Evolutionary conservation across 176 grass and related monocot species (phyloP).

Genomic region (Cymbopogon citratus): DNA sequence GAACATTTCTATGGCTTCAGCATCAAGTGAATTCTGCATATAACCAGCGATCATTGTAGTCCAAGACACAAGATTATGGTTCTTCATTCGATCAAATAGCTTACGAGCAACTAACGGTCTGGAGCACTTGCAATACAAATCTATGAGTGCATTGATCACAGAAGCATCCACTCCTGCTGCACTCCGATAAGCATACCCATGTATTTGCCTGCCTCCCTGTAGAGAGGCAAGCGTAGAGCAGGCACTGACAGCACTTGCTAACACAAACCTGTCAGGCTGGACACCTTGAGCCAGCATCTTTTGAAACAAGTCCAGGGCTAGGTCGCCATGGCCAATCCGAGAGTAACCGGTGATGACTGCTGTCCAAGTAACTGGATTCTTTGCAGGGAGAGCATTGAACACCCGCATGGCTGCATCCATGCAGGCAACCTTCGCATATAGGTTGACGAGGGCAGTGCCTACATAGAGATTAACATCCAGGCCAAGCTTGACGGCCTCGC

Average conservation of each 20-base stretch:
- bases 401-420: slow-evolving; percentile 44
- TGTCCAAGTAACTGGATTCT: slow-evolving; percentile 65
- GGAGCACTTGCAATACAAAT: slow-evolving; percentile 69
- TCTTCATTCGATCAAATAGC: slow-evolving; percentile 52
- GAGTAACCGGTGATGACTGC: slow-evolving; percentile 58
- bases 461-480: slow-evolving; percentile 42
- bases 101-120: slow-evolving; percentile 45
- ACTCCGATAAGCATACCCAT: slow-evolving; percentile 43
- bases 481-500: slow-evolving; percentile 33
- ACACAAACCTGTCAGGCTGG: slow-evolving; percentile 51
- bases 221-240: slow-evolving; percentile 52
- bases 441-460: slow-evolving; percentile 50
- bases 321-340: slow-evolving; percentile 23
- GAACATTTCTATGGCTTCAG: slow-evolving; percentile 54
- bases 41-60: slow-evolving; percentile 78
- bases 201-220: slow-evolving; percentile 61
- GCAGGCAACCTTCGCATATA: slow-evolving; percentile 47
- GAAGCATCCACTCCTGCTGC: slow-evolving; percentile 44
- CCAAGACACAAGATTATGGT: slow-evolving; percentile 69
- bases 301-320: slow-evolving; percentile 50
- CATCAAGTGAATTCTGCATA: slow-evolving; percentile 61
- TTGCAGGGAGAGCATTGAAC: slow-evolving; percentile 51
- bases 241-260: slow-evolving; percentile 58
- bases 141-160: slow-evolving; percentile 46
- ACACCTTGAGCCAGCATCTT: slow-evolving; percentile 41